These are phyloP conservation scores for Neurospora tetrasperma DNA, from an alignment of 495 filamentous ascomycete genomes.

Conservation along the genomic window DNA sequence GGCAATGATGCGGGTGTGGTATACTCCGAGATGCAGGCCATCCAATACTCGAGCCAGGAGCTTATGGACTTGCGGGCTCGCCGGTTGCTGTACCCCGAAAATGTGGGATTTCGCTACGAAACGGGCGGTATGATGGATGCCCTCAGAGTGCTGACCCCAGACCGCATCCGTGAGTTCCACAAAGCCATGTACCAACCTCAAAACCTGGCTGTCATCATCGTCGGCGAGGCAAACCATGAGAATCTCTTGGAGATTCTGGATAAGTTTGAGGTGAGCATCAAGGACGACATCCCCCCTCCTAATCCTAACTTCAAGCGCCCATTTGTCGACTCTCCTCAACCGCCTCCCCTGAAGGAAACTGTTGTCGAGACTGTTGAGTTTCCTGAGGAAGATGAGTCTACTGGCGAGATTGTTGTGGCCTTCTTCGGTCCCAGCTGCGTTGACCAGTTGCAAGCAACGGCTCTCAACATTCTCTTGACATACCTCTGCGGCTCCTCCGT, in stretches of 20 bases:
- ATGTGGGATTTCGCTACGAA: constrained; percentile 88
- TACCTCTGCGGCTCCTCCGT: constrained; percentile 91
- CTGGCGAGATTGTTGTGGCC: constrained; percentile 70
- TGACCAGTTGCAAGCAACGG: constrained; percentile 51
- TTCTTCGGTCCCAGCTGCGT: constrained; percentile 77
- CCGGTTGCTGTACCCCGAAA: constrained; percentile 75
- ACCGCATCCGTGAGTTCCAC: constrained; percentile 87
- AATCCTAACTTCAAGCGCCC: constrained; percentile 70
- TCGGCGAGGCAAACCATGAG: constrained; percentile 78
- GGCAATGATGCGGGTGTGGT: constrained; percentile 96
- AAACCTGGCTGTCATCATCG: constrained; percentile 82
- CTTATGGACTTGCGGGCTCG: constrained; percentile 75
- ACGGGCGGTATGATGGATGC: constrained; percentile 95
- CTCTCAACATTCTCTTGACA: constrained; percentile 62
- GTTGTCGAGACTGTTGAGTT: constrained; percentile 73
- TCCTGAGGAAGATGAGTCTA: constrained; percentile 91
- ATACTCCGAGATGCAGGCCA: constrained; percentile 97
- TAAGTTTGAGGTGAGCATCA: constrained; percentile 76
- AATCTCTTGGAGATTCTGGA: constrained; percentile 74
- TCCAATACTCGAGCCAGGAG: constrained; percentile 71
- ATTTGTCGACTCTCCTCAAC: constrained; percentile 78
- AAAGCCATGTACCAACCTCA: constrained; percentile 97
- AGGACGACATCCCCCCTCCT: constrained; percentile 64
- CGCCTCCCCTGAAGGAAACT: constrained; percentile 58
- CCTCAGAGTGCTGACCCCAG: constrained; percentile 71